These are phyloP conservation scores for Penicillium psychrofluorescens DNA, from an alignment of 495 filamentous ascomycete genomes.

Conservation along the genomic window DNA sequence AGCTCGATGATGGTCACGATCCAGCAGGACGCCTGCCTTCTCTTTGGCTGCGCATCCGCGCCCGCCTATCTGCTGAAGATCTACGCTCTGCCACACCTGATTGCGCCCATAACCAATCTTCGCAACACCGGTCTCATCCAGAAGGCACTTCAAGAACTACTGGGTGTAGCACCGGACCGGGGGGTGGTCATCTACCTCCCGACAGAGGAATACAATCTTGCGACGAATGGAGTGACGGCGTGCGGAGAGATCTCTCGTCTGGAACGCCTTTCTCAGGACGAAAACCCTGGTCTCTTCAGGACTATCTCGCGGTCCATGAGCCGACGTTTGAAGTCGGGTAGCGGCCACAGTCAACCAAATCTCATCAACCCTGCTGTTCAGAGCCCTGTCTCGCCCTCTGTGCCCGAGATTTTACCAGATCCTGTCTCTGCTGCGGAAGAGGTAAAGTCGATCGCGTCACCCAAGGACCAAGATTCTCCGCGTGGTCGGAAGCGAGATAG, in stretches of 20 bases:
- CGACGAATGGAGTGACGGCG: constrained; percentile 61
- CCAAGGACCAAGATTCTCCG: too few species aligned
- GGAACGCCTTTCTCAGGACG: constrained; percentile 33
- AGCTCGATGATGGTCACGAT: constrained; percentile 65
- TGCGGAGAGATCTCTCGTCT: constrained; percentile 59
- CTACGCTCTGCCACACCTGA: constrained; percentile 56
- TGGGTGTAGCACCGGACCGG: constrained; percentile 54
- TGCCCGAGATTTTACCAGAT: too few species aligned
- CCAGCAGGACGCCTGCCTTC: constrained; percentile 65
- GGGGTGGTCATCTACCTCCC: constrained; percentile 68
- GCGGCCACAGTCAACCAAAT: constrained; percentile 18
- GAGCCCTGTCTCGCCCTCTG: too few species aligned
- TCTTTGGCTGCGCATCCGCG: constrained; percentile 66
- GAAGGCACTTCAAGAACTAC: constrained; percentile 55
- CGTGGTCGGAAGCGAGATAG: too few species aligned
- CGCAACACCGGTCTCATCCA: constrained; percentile 74
- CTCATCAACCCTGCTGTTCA: background rate
- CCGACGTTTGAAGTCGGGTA: constrained; percentile 26
- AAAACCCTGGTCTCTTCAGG: constrained; percentile 24
- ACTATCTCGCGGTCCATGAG: constrained; percentile 30
- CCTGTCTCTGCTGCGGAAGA: too few species aligned
- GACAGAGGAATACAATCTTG: constrained; percentile 61
- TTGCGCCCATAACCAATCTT: constrained; percentile 73
- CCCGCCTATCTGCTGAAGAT: constrained; percentile 78
- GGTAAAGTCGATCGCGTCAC: too few species aligned